These are phyloP conservation scores for Cynanchum wilfordii DNA, from an alignment of 257 asterid species.

Conservation along the genomic window DNA sequence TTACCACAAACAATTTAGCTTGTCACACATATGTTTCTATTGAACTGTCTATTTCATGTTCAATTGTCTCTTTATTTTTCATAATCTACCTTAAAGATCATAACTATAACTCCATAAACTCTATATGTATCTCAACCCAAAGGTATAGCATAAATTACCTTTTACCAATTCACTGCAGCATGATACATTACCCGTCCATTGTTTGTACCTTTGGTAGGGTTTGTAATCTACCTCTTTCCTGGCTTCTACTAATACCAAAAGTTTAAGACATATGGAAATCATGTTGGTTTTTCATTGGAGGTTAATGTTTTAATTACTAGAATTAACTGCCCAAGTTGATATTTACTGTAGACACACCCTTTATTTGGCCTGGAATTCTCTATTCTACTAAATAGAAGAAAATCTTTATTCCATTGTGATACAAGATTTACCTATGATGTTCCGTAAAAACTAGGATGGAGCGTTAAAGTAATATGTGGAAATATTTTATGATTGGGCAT, in stretches of 20 bases:
- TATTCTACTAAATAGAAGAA: not conserved
- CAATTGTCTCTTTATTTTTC: not conserved
- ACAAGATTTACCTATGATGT: not conserved
- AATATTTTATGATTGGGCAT: no score
- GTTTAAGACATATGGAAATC: not conserved
- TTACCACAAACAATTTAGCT: not conserved
- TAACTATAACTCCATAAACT: not conserved
- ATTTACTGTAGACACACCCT: not conserved
- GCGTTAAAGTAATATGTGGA: not conserved
- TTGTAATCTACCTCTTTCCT: not conserved
- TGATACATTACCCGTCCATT: not conserved
- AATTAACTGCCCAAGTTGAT: not conserved
- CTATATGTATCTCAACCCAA: not conserved
- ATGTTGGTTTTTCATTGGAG: not conserved
- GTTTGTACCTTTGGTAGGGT: not conserved
- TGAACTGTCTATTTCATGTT: not conserved
- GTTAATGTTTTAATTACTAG: not conserved
- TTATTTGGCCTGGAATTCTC: not conserved
- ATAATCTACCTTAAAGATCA: not conserved
- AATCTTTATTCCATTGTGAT: not conserved
- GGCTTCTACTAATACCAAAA: not conserved
- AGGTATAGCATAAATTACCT: not conserved
- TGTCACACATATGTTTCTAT: not conserved
- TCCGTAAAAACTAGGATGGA: not conserved
- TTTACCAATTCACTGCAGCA: not conserved